Percentiles rank a stretch among this genome's conserved stretches.
Evolutionary conservation across 1,284 basidiomycete species (phyloP).

Genomic region (Ganoderma leucocontextum): DNA sequence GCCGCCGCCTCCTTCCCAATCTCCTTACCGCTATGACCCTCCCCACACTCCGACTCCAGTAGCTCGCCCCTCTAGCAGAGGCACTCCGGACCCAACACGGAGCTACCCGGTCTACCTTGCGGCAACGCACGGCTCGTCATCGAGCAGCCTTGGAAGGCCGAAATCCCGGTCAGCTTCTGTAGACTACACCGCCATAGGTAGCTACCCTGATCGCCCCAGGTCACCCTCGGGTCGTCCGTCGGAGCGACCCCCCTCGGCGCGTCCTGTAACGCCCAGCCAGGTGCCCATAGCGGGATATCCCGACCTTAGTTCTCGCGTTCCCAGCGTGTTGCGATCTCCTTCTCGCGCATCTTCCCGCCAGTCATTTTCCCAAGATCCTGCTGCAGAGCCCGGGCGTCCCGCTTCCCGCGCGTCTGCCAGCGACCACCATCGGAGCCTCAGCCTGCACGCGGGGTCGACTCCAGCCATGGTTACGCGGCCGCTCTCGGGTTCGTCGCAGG

Average conservation of each 20-base stretch:
- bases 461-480: slow-evolving; percentile 36
- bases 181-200: slow-evolving; percentile 9
- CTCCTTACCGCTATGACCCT: slow-evolving; percentile 27
- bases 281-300: slow-evolving; percentile 31
- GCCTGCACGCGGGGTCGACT: slow-evolving; percentile 43
- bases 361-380: slow-evolving; percentile 23
- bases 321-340: slow-evolving; percentile 27
- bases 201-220: slow-evolving; percentile 11
- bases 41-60: slow-evolving; percentile 35
- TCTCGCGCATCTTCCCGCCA: slow-evolving; percentile 25
- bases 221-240: slow-evolving; percentile 22
- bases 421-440: slow-evolving; percentile 40
- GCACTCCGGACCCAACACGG: slow-evolving; percentile 24
- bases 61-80: slow-evolving; percentile 21
- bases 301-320: slow-evolving; percentile 21
- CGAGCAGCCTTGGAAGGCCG: slow-evolving; percentile 7
- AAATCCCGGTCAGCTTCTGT: slow-evolving; percentile 16
- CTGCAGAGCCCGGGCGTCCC: slow-evolving; percentile 9
- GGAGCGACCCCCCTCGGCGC: slow-evolving; percentile 24
- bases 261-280: slow-evolving; percentile 23
- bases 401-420: slow-evolving; percentile 22
- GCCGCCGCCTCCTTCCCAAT: slow-evolving; percentile 10
- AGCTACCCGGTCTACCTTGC: slow-evolving; percentile 17
- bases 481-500: slow-evolving; percentile 33
- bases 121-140: slow-evolving; percentile 15